Percentiles rank a stretch among this genome's conserved stretches.
phyloP scores from a whole-genome alignment of 2,329 filamentous ascomycete species.

The Fusarium zealandicum region DNA sequence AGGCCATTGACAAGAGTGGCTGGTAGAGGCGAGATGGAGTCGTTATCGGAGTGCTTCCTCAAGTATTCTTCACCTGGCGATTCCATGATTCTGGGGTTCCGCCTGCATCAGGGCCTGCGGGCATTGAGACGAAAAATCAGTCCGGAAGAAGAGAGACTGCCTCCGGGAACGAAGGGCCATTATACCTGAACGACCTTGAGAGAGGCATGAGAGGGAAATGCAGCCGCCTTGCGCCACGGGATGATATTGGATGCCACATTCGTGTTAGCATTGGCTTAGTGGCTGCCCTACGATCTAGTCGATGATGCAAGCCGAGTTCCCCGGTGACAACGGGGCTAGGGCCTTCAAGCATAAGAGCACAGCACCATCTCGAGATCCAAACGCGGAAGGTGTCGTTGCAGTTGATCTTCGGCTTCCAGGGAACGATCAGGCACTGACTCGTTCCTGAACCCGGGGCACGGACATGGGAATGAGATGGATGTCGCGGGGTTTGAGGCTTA shows the following conservation, averaged over 20 bases:
- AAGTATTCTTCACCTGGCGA: slow-evolving; percentile 17
- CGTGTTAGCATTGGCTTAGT: background rate
- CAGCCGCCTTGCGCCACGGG: no score
- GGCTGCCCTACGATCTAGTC: background rate
- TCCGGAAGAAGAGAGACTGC: background rate
- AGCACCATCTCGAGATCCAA: background rate
- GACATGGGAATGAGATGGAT: slow-evolving; percentile 10
- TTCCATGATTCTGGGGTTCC: slow-evolving; percentile 12
- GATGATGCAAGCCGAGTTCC: background rate
- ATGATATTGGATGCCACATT: no score
- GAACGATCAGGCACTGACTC: slow-evolving; percentile 12
- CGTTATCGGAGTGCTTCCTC: slow-evolving; percentile 18
- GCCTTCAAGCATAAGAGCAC: background rate
- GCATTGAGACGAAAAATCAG: background rate
- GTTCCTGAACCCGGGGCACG: slow-evolving; percentile 8
- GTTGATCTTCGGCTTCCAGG: background rate
- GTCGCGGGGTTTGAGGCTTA: slow-evolving; percentile 4
- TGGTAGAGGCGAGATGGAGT: slow-evolving; percentile 34
- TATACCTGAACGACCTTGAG: slow-evolving; percentile 1
- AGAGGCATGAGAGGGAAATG: background rate
- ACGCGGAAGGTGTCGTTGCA: background rate
- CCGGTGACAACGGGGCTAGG: slow-evolving; percentile 6
- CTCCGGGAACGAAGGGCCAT: background rate
- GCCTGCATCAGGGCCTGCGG: slow-evolving; percentile 1
- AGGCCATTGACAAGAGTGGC: slow-evolving; percentile 36